Base-by-base conservation (phyloP, 2,329 filamentous ascomycete genomes). In the Penicillium palitans region DNA sequence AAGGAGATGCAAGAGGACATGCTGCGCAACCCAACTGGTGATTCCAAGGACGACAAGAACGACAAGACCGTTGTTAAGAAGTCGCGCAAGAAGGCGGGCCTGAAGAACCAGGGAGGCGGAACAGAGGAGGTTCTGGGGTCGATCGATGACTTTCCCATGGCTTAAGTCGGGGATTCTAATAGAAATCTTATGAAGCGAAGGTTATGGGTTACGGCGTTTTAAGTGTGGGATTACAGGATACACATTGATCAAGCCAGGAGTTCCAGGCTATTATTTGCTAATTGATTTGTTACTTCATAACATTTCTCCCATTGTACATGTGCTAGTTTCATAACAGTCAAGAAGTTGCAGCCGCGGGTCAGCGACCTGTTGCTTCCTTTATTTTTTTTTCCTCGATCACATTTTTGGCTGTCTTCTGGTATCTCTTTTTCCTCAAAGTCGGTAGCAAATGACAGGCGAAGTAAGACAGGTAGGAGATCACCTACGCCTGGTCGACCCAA, bases 401-500 rank as follows among this genome's bases (percentile, higher is more conserved):
- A 12, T 21, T 49, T 50, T n/a, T 44, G 19, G 10, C 9, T 25
- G 1, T 44, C 4, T 35, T 35, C 19, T 27, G 29, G 5, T 21
- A 8, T 21, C 24, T 25, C 9, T 31, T 42, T 31, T 8, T 0
- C 15, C 37, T 21, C 12, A 7, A 5, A 27, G 17, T 46, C 6
- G 27, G 15, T 45, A 45, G 24, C 10, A 37, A 35, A 46, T 12
- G 21, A 33, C 7, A 17, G 2, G 8, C n/a, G 3, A 40, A 27
- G 12, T 9, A 21, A 44, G 4, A 17, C 21, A 44, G 8, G 1
- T 17, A 24, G 25, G 8, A n/a, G 39, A 59, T 68, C 62, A 78
- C 50, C 77, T 70, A 47, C 77, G 70, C 44, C 70, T 73, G 3
- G 78, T 80, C 15, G 77, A 78, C 25, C 78, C 78, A 68, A 80